Percentiles rank a stretch among this genome's conserved stretches.
These are phyloP conservation scores for Geoglossum glabrum DNA, from an alignment of 495 filamentous ascomycete genomes.

Conservation along the genomic window DNA sequence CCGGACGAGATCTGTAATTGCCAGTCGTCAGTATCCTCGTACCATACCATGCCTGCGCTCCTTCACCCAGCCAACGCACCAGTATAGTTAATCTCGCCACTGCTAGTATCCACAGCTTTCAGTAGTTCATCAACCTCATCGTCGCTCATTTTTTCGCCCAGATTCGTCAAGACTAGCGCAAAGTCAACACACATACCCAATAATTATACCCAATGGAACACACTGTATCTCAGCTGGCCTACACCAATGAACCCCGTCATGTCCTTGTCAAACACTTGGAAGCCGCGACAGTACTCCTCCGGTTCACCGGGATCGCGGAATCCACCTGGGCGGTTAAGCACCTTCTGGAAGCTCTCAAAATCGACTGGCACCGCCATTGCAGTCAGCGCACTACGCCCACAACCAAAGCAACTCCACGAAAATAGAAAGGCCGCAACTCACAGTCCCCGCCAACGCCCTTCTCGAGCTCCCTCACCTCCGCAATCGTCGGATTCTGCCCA, in stretches of 20 bases:
- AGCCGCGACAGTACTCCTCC: slow-evolving; percentile 92
- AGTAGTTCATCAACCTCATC: slow-evolving; percentile 96
- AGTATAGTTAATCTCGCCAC: slow-evolving; percentile 90
- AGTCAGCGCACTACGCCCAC: neutral
- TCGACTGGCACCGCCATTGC: slow-evolving; percentile 41
- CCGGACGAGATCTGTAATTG: slow-evolving; percentile 56
- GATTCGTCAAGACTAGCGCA: slow-evolving; percentile 60
- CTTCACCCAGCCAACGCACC: slow-evolving; percentile 29
- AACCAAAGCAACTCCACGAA: neutral
- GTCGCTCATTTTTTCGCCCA: slow-evolving; percentile 97
- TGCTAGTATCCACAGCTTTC: slow-evolving; percentile 87
- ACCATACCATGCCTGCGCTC: neutral
- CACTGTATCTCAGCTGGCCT: slow-evolving; percentile 82
- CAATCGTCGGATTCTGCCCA: slow-evolving; percentile 88
- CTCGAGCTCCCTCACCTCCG: slow-evolving; percentile 81
- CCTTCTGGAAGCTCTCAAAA: slow-evolving; percentile 87
- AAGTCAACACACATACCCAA: neutral
- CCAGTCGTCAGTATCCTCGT: neutral
- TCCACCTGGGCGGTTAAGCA: slow-evolving; percentile 90
- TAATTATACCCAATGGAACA: neutral
- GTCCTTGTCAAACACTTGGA: slow-evolving; percentile 99
- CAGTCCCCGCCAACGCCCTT: slow-evolving; percentile 73
- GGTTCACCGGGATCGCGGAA: slow-evolving; percentile 96
- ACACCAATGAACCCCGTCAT: slow-evolving; percentile 95
- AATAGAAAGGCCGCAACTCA: slow-evolving; percentile 26